A percentile compares a stretch with the other conserved stretches of the same genome.
These are phyloP conservation scores for Zygotorulaspora florentina DNA, from an alignment of 805 yeast species.

Conservation along the genomic window DNA sequence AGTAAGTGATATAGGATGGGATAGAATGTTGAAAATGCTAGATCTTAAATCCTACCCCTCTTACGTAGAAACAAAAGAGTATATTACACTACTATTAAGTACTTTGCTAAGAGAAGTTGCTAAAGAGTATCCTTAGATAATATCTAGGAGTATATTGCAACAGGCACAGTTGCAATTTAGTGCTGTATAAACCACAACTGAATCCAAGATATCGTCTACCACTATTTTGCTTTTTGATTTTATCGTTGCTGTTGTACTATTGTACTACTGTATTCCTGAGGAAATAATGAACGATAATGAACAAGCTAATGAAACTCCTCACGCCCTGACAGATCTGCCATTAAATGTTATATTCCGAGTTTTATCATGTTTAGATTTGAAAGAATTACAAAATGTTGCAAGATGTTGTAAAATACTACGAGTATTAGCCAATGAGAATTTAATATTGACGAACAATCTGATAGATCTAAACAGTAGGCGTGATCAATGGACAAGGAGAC, in stretches of 20 bases:
- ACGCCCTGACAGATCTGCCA: slow-evolving; percentile 19
- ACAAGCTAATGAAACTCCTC: not conserved
- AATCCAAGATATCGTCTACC: slow-evolving; percentile 8
- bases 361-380: slow-evolving; percentile 20
- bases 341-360: slow-evolving; percentile 25
- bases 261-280: slow-evolving; percentile 6
- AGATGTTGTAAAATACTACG: slow-evolving; percentile 25
- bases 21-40: no score
- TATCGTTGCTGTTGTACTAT: slow-evolving; percentile 6
- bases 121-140: not conserved
- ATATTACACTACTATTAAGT: no score
- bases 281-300: slow-evolving; percentile 2
- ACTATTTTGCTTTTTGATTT: slow-evolving; percentile 5
- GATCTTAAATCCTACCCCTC: no score
- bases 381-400: slow-evolving; percentile 22
- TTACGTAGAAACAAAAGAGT: no score
- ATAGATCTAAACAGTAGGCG: slow-evolving; percentile 11
- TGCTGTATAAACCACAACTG: not conserved
- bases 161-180: not conserved
- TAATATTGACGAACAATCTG: slow-evolving; percentile 17
- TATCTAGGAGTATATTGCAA: not conserved
- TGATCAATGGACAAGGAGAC: slow-evolving; percentile 20
- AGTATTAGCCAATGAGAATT: slow-evolving; percentile 23
- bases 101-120: not conserved
- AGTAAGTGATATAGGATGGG: no score